phyloP scores from a whole-genome alignment of 495 filamentous ascomycete species.

The Trichoderma orchidacearum region DNA sequence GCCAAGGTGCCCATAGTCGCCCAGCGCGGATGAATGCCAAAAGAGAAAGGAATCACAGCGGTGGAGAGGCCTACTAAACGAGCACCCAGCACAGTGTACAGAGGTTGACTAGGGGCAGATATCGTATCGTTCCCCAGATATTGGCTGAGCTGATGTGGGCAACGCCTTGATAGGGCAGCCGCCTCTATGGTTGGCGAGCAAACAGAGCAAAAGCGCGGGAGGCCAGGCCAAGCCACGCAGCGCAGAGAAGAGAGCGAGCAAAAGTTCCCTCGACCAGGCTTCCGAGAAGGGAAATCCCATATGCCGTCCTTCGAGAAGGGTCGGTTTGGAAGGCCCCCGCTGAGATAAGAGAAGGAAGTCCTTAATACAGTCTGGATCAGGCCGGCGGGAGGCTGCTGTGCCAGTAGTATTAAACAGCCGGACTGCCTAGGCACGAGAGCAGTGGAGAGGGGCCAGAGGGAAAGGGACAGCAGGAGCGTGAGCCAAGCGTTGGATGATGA shows the following conservation, averaged over 20 bases:
- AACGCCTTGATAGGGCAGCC: not conserved
- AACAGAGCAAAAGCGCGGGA: not conserved
- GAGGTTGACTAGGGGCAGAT: not conserved
- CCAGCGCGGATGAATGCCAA: not conserved
- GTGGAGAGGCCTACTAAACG: not conserved
- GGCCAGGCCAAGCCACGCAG: not conserved
- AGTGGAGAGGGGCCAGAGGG: not conserved
- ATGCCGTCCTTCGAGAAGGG: not conserved
- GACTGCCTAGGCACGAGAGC: not conserved
- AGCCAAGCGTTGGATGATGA: not conserved
- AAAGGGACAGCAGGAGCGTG: not conserved
- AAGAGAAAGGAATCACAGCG: not conserved
- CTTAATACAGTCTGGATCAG: not conserved
- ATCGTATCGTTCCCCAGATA: slow-evolving; percentile 4
- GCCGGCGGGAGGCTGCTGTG: too few species aligned
- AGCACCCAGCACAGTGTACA: not conserved
- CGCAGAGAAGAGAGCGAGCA: not conserved
- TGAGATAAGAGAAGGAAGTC: not conserved
- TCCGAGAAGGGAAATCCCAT: not conserved
- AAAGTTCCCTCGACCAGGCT: not conserved
- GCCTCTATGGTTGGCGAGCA: not conserved
- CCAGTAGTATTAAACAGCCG: not conserved
- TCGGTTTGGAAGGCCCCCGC: not conserved
- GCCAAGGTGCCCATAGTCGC: not conserved
- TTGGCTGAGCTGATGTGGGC: slow-evolving; percentile 3